phyloP scores from a whole-genome alignment of 805 yeast species.

The Saccharomycopsis oosterbeekiorum region DNA sequence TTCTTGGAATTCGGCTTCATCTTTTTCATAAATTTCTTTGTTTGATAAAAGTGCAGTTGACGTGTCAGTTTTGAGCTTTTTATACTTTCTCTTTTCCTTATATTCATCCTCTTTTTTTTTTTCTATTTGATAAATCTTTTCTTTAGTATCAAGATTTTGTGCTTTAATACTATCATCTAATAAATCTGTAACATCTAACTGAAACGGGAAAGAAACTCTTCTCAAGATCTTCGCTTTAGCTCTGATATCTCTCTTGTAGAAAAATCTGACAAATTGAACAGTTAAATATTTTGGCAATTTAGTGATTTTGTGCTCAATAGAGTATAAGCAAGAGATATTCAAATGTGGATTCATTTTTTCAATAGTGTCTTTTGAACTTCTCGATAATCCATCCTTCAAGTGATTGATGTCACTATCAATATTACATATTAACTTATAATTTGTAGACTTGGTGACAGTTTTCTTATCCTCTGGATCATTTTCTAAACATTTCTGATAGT shows the following conservation, averaged over 20 bases:
- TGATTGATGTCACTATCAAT: slow-evolving; percentile 80
- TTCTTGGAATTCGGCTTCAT: slow-evolving; percentile 34
- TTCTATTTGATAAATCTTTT: slow-evolving; percentile 63
- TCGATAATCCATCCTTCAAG: slow-evolving; percentile 71
- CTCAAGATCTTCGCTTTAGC: slow-evolving; percentile 90
- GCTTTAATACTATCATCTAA: slow-evolving; percentile 67
- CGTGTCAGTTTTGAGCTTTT: slow-evolving; percentile 23
- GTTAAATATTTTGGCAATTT: slow-evolving; percentile 81
- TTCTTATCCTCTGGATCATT: slow-evolving; percentile 40
- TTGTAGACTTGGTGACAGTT: slow-evolving; percentile 39
- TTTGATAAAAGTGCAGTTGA: slow-evolving; percentile 7
- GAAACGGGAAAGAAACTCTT: slow-evolving; percentile 91
- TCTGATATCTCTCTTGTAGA: slow-evolving; percentile 87
- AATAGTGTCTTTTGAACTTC: slow-evolving; percentile 63
- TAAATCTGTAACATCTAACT: slow-evolving; percentile 78
- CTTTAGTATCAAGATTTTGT: slow-evolving; percentile 63
- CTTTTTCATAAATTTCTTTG: slow-evolving; percentile 39
- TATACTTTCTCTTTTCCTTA: slow-evolving; percentile 60
- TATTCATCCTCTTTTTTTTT: slow-evolving; percentile 63
- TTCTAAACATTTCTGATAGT: slow-evolving; percentile 52
- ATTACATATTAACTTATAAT: slow-evolving; percentile 79
- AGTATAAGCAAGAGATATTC: slow-evolving; percentile 61
- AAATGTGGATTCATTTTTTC: slow-evolving; percentile 69
- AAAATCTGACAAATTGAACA: slow-evolving; percentile 89
- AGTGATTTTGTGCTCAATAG: slow-evolving; percentile 46